Evolutionary conservation across 331 rosid species (phyloP).

Genomic region (Telfairia occidentalis): DNA sequence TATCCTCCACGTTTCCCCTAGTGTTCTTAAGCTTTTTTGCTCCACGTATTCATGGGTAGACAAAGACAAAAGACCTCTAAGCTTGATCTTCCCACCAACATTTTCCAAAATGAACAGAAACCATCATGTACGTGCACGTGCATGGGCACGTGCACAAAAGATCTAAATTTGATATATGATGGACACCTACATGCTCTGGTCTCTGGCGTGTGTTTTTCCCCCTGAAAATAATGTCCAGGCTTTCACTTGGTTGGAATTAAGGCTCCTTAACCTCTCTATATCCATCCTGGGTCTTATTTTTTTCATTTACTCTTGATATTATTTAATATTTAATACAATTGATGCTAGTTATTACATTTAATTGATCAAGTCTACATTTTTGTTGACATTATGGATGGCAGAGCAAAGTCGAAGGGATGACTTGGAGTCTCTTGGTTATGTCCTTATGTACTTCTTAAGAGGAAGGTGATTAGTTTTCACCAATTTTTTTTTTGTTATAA

Average conservation of each 20-base stretch:
- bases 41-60: not conserved
- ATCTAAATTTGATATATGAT: not conserved
- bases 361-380: slow-evolving; percentile 2
- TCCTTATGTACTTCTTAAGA: slow-evolving; percentile 86
- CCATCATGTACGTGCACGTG: not conserved
- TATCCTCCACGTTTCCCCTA: not conserved
- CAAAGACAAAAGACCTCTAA: not conserved
- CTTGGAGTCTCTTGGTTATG: slow-evolving; percentile 99
- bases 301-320: slow-evolving; percentile 7
- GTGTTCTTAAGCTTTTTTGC: not conserved
- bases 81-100: not conserved
- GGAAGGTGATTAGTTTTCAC: slow-evolving; percentile 70
- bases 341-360: not conserved
- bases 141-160: not conserved
- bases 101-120: not conserved
- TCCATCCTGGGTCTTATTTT: not conserved
- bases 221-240: not conserved
- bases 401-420: slow-evolving; percentile 99
- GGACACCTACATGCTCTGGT: not conserved
- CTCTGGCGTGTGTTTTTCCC: too few species aligned
- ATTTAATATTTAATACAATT: slow-evolving; percentile 8
- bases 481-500: slow-evolving; percentile 12
- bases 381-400: slow-evolving; percentile 27
- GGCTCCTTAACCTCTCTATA: not conserved
- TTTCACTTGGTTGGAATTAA: not conserved